Conservation (phyloP, 306 rosid species). For the Begonia masoniana region DNA sequence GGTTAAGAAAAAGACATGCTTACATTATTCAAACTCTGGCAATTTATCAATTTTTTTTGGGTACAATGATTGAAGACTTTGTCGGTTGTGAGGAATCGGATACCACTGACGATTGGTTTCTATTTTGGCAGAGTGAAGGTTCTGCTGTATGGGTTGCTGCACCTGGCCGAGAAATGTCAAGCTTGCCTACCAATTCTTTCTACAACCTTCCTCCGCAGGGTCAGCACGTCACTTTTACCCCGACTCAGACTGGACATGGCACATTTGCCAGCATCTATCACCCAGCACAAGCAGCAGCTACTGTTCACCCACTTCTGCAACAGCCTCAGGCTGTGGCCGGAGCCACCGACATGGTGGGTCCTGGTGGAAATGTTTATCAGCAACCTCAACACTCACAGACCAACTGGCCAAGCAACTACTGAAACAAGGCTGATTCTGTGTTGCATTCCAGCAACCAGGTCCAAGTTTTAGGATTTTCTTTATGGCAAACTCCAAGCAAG, state of each 20-base stretch:
- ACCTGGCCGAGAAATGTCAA: constrained; percentile 75
- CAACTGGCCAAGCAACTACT: constrained; percentile 91
- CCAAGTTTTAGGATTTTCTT: constrained; percentile 3
- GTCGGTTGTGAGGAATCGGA: too few relatives aligned
- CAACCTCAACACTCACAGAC: constrained; percentile 85
- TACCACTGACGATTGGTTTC: too few relatives aligned
- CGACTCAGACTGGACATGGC: constrained; percentile 83
- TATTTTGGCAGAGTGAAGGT: constrained; percentile 58
- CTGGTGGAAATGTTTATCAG: constrained; percentile 82
- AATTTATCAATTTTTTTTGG: too few relatives aligned
- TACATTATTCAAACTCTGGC: too few relatives aligned
- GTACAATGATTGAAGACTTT: too few relatives aligned
- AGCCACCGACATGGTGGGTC: constrained; percentile 88
- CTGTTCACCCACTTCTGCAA: constrained; percentile 82
- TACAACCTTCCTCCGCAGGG: constrained; percentile 88
- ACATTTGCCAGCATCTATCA: constrained; percentile 78
- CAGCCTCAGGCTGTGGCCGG: constrained; percentile 67
- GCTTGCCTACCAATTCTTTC: constrained; percentile 68
- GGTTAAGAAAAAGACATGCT: too few relatives aligned
- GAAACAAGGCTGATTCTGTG: constrained; percentile 31
- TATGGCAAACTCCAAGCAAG: background rate
- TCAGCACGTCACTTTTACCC: constrained; percentile 76
- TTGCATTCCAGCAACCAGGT: constrained; percentile 14
- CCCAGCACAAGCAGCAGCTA: constrained; percentile 76
- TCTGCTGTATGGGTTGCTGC: constrained; percentile 92